A percentile compares a stretch with the other conserved stretches of the same genome.
Conservation (phyloP, 257 asterid genomes). For the Eucommia ulmoides region DNA sequence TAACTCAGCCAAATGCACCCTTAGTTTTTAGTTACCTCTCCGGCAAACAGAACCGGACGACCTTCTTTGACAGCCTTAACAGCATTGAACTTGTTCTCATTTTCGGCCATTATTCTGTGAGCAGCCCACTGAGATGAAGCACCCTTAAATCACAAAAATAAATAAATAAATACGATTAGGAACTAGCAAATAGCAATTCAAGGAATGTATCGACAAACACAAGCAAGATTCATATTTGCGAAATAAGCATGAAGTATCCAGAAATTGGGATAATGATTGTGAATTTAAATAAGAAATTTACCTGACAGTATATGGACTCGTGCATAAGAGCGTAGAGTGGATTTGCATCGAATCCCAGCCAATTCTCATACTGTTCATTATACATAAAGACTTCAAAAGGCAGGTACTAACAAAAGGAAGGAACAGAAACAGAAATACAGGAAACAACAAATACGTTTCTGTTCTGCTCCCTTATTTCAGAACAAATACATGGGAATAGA, state of each 20-base stretch:
- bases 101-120: conserved; percentile 54
- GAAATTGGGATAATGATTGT: conserved; percentile 9
- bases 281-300: conserved; percentile 17
- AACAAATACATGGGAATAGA: too few species aligned
- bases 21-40: conserved; percentile 47
- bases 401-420: too few species aligned
- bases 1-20: too few species aligned
- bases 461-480: too few species aligned
- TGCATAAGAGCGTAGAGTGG: conserved; percentile 88
- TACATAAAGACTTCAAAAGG: conserved; percentile 10
- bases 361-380: conserved; percentile 80
- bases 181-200: not conserved
- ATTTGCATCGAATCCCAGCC: conserved; percentile 66
- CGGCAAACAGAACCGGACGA: conserved; percentile 68
- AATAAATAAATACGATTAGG: conserved; percentile 18
- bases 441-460: too few species aligned
- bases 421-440: too few species aligned
- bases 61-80: conserved; percentile 57
- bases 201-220: not conserved
- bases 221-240: not conserved
- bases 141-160: conserved; percentile 34
- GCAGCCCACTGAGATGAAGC: conserved; percentile 88
- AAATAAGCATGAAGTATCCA: not conserved
- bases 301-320: conserved; percentile 93
- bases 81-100: conserved; percentile 53